Evolutionary conservation across 176 grass and related monocot genomes (phyloP), one percentile per base, ranked within the genome.

Genomic region (Pontederia crassipes): DNA sequence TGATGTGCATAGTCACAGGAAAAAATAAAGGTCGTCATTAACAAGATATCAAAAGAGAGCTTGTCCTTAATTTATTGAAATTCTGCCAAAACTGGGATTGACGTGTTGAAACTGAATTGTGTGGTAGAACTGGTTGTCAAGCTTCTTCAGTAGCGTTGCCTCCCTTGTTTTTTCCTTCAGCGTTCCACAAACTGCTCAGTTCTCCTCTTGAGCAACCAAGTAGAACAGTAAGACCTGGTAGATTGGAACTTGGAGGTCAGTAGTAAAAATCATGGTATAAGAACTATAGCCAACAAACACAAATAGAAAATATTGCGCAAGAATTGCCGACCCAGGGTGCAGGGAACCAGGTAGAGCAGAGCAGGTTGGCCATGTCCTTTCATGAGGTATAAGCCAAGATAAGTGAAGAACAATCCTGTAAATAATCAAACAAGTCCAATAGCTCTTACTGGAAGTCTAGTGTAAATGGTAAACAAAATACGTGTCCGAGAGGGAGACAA

Each of bases 321-420:
- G 8, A 59, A 27, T 10, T 10, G 12, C 2, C 17, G 54, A 97
- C 87, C 93, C 85, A 97, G 68, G 10, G 92, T 97, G 45, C 76
- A 97, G n/a, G 93, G 93, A 69, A 97, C 93, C 11, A 91, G 76
- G 71, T 97, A 97, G 79, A 97, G 93, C 49, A 97, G 77, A 58
- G 93, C 93, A 32, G 93, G 93, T 16, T 91, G 93, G 10, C 93
- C 93, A 56, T 82, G 79, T 16, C 87, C 86, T 14, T 92, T 83
- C 93, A 89, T 92, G 10, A 98, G 71, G 72, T 78, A 92, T 64
- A 92, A 72, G 1, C 78, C 84, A 45, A 88, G 48, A 55, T 98
- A 98, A 71, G 93, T 98, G 66, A 74, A 74, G 35, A 81, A 88
- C 65, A 98, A 79, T 10, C 93, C 93, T 98, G 32, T 3, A 40